These are phyloP conservation scores for Cetradonia linearis DNA, from an alignment of 495 filamentous ascomycete genomes.

Conservation along the genomic window DNA sequence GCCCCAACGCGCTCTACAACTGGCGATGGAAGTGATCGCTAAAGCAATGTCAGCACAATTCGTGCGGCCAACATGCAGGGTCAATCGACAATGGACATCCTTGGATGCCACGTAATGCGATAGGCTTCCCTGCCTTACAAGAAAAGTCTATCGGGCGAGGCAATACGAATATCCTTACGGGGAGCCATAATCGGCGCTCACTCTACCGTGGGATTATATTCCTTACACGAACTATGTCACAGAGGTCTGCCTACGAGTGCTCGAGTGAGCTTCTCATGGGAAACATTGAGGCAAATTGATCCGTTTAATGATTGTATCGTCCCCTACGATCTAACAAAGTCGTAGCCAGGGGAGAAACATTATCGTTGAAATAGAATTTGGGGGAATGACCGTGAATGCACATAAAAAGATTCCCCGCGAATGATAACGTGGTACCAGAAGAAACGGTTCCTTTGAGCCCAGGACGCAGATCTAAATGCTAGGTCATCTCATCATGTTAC, in stretches of 20 bases:
- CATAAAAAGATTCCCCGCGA: background rate
- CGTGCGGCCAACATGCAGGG: constrained; percentile 5
- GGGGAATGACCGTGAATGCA: background rate
- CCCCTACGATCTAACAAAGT: background rate
- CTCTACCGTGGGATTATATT: background rate
- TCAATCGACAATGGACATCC: background rate
- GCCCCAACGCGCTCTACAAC: too few species aligned
- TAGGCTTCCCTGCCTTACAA: background rate
- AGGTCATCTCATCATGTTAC: background rate
- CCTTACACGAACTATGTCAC: background rate
- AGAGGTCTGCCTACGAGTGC: background rate
- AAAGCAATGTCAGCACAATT: too few species aligned
- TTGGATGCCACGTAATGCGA: background rate
- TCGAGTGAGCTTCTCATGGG: background rate
- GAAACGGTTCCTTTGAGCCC: background rate
- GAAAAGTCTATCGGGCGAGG: background rate
- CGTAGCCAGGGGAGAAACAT: background rate
- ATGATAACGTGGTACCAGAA: background rate
- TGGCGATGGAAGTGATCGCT: too few species aligned
- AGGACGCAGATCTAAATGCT: background rate
- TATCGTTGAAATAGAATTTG: background rate
- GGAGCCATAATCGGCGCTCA: background rate
- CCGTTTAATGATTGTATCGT: background rate
- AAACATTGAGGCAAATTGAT: background rate
- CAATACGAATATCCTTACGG: background rate